These are phyloP conservation scores for Incumbomyces delicatus DNA, from an alignment of 2,329 filamentous ascomycete species.

Conservation along the genomic window DNA sequence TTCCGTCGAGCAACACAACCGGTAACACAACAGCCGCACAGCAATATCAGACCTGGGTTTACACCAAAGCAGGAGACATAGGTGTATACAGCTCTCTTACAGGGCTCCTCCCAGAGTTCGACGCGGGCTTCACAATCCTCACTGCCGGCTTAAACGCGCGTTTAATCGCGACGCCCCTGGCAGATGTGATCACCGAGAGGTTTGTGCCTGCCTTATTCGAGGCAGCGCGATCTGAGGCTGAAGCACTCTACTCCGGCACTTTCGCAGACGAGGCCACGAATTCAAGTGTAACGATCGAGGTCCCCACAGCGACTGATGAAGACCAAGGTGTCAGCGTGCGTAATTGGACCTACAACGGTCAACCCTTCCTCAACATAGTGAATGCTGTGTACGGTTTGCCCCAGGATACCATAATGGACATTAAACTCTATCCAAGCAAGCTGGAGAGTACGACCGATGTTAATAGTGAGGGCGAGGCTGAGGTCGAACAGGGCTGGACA, in stretches of 20 bases:
- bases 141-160: slow-evolving; percentile 14
- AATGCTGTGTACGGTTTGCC: background rate
- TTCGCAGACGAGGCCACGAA: slow-evolving; percentile 5
- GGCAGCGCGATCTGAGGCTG: slow-evolving; percentile 7
- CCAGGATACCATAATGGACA: background rate
- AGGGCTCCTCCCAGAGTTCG: slow-evolving; percentile 27
- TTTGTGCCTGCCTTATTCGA: slow-evolving; percentile 7
- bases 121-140: slow-evolving; percentile 28
- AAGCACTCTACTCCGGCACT: background rate
- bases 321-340: slow-evolving; percentile 12
- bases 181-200: slow-evolving; percentile 4
- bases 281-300: background rate
- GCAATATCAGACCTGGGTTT: slow-evolving; percentile 21
- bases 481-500: background rate
- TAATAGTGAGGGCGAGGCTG: background rate
- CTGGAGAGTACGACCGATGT: background rate
- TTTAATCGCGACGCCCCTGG: background rate
- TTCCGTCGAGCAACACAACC: slow-evolving; percentile 1
- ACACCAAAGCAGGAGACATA: slow-evolving; percentile 27
- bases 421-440: background rate
- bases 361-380: slow-evolving; percentile 8
- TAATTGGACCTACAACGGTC: slow-evolving; percentile 16
- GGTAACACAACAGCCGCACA: slow-evolving; percentile 17
- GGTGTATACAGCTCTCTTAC: slow-evolving; percentile 28
- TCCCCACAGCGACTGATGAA: slow-evolving; percentile 12